Percentiles rank a stretch among this genome's conserved stretches.
phyloP scores from a whole-genome alignment of 345 rosid genomes.

The Brassica nigra region DNA sequence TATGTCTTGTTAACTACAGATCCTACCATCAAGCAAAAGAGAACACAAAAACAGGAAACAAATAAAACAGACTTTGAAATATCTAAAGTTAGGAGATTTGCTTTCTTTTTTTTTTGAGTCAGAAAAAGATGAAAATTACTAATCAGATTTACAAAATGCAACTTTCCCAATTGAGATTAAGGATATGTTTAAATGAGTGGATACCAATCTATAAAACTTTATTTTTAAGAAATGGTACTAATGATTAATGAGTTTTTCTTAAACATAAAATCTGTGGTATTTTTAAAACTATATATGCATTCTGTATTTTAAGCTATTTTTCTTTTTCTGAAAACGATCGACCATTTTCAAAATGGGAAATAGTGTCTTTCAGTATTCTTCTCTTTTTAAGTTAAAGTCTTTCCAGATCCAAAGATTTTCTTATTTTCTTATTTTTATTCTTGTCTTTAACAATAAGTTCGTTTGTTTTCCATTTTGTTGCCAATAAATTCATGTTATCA shows the following conservation, averaged over 20 bases:
- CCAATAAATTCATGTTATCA: not conserved
- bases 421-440: not conserved
- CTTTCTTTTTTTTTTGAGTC: constrained; percentile 26
- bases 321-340: not conserved
- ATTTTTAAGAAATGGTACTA: not conserved
- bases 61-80: constrained; percentile 43
- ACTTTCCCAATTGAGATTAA: not conserved
- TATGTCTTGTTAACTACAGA: constrained; percentile 35
- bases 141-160: not conserved
- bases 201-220: constrained; percentile 2
- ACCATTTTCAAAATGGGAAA: not conserved
- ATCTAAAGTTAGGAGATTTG: constrained; percentile 42
- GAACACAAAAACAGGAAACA: constrained; percentile 39
- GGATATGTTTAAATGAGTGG: constrained; percentile 18
- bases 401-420: not conserved
- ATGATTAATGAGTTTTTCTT: constrained; percentile 1
- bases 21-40: constrained; percentile 40
- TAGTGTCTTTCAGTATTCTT: not conserved
- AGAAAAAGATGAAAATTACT: not conserved
- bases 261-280: not conserved
- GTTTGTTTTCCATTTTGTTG: not conserved
- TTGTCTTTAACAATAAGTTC: not conserved
- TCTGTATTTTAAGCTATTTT: not conserved
- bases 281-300: not conserved
- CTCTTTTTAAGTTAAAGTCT: not conserved